Evolutionary conservation across 139 green algal species (phyloP).

Genomic region (Asterochloris sp.): DNA sequence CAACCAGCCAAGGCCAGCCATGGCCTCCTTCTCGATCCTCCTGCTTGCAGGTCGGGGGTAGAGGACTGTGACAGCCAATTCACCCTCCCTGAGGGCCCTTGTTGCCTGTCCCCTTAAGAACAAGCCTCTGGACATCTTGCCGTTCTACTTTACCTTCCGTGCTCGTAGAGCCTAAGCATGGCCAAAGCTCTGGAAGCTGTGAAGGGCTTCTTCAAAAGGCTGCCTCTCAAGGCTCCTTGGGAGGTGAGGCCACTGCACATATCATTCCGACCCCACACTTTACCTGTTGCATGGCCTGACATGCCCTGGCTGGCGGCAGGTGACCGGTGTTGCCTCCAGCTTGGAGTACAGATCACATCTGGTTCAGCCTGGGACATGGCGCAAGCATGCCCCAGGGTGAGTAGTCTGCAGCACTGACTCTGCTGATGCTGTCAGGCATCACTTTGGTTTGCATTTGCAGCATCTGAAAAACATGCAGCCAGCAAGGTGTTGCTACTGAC

Average conservation of each 20-base stretch:
- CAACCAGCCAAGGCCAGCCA: too few relatives aligned
- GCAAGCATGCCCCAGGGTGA: conserved; percentile 3
- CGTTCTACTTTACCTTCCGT: too few relatives aligned
- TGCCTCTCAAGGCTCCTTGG: conserved; percentile 12
- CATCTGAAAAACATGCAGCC: too few relatives aligned
- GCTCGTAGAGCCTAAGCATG: neutral
- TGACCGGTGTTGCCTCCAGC: conserved; percentile 5
- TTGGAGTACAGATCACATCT: conserved; percentile 3
- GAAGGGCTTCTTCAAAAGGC: conserved; percentile 1
- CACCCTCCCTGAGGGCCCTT: too few relatives aligned
- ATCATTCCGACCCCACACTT: neutral
- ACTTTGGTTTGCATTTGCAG: too few relatives aligned
- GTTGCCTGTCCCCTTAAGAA: too few relatives aligned
- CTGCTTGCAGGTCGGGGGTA: too few relatives aligned
- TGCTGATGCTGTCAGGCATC: too few relatives aligned
- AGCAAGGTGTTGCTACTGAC: neutral
- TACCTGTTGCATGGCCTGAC: too few relatives aligned
- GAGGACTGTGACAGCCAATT: too few relatives aligned
- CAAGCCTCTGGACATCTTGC: too few relatives aligned
- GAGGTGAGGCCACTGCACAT: neutral
- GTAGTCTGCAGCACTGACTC: neutral
- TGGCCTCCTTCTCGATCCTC: too few relatives aligned
- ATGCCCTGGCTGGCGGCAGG: neutral
- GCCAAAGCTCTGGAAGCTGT: conserved; percentile 7
- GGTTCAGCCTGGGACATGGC: neutral